Base-by-base conservation (phyloP, 805 yeast genomes). In the Teunomyces panamensis region DNA sequence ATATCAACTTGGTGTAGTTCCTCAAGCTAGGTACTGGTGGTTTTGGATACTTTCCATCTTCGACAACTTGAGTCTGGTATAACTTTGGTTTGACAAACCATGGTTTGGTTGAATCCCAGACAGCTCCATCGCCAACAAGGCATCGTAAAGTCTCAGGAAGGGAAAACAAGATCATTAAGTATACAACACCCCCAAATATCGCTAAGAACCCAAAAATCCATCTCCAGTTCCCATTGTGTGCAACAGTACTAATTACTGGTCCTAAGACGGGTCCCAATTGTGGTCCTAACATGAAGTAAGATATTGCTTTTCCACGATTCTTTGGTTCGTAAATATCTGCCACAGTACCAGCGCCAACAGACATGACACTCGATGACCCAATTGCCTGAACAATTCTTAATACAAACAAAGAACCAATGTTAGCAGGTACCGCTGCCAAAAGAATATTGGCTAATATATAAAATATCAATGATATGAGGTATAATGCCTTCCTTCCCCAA, bases 11-110 rank as follows among this genome's bases (percentile, higher is more conserved):
- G 59, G 67, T 64, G 49, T 71, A 77, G 4, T 57, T 60, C 29
- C 55, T 61, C 2, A 75, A 41, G 14, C 69, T 65, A 26, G 80
- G 78, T 51, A 67, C 74, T 3, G 79, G 77, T 0, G 83, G 81
- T 39, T 57, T 65, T 1, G 78, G 78, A 50, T 59, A 78, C 39
- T 57, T 53, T 57, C 48, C 52, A 6, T 56, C 58, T 6, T 44
- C 51, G 9, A 58, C 50, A 0, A 63, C 35, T 42, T 50, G 63
- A 26, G 46, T 48, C 47, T 71, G 75, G 7, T 33, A 48, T 4
- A 60, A 44, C 3, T 49, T 44, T 9, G 75, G 77, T 32, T 46
- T 58, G 1, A 69, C 62, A 20, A 68, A 34, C 56, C 60, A 58
- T 0, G 60, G 46, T 2, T 50, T 42, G 4, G 45, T 42, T 5